phyloP scores from a whole-genome alignment of 768 basidiomycete species.

The Flagelloscypha sp. region DNA sequence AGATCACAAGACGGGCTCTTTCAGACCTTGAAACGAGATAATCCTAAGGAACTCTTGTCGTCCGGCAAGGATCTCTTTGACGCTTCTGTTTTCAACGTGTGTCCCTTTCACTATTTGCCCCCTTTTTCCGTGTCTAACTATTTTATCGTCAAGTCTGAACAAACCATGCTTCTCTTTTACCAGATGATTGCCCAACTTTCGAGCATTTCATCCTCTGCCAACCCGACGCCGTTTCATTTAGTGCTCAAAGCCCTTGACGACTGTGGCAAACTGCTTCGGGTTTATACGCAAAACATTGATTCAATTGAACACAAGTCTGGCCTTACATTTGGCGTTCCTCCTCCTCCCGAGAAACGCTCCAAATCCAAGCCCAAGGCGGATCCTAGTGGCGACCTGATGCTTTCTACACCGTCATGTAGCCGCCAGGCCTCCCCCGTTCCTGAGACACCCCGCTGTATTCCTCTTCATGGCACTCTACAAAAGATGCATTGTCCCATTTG shows the following conservation, averaged over 20 bases:
- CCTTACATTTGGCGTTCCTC: slow-evolving; percentile 77
- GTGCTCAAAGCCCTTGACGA: slow-evolving; percentile 69
- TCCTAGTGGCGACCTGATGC: slow-evolving; percentile 10
- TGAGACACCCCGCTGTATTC: slow-evolving; percentile 75
- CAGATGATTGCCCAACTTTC: slow-evolving; percentile 86
- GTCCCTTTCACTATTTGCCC: slow-evolving; percentile 15
- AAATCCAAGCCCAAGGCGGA: slow-evolving; percentile 45
- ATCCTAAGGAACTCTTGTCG: slow-evolving; percentile 60
- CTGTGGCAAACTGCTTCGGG: slow-evolving; percentile 67
- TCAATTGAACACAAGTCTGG: slow-evolving; percentile 83
- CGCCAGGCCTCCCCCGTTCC: slow-evolving; percentile 43
- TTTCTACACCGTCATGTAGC: slow-evolving; percentile 7
- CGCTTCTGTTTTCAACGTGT: slow-evolving; percentile 81
- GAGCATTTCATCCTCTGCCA: slow-evolving; percentile 58
- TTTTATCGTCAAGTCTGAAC: slow-evolving; percentile 46
- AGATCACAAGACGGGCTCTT: slow-evolving; percentile 76
- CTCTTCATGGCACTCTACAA: slow-evolving; percentile 81
- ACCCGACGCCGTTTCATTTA: slow-evolving; percentile 76
- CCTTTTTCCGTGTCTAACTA: slow-evolving; percentile 6
- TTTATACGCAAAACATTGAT: slow-evolving; percentile 94
- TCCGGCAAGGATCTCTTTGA: slow-evolving; percentile 88
- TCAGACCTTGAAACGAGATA: slow-evolving; percentile 66
- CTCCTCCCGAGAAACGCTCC: slow-evolving; percentile 48
- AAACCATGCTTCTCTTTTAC: slow-evolving; percentile 70
- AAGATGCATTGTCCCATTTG: slow-evolving; percentile 77